These are phyloP conservation scores for Bothia castanella DNA, from an alignment of 1,284 basidiomycete genomes.

Conservation along the genomic window DNA sequence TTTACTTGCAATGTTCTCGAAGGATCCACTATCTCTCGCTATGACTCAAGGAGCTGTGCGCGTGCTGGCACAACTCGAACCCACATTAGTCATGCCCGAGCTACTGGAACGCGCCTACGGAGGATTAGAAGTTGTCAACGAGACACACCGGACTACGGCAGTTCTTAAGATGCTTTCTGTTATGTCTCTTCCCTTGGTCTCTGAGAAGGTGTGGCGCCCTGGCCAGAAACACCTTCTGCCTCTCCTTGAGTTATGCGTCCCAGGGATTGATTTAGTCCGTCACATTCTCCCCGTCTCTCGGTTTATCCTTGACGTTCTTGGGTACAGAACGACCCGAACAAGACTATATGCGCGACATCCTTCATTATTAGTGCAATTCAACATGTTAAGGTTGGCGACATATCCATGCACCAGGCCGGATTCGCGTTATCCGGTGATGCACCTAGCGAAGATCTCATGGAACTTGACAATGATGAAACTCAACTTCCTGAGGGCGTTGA, in stretches of 20 bases:
- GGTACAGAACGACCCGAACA: slow-evolving; percentile 82
- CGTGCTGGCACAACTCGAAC: slow-evolving; percentile 78
- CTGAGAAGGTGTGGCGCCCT: slow-evolving; percentile 74
- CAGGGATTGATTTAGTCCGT: slow-evolving; percentile 82
- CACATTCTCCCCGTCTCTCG: neutral
- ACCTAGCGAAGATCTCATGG: slow-evolving; percentile 54
- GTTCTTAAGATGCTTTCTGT: slow-evolving; percentile 86
- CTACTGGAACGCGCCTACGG: slow-evolving; percentile 89
- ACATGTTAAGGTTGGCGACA: slow-evolving; percentile 79
- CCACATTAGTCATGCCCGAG: slow-evolving; percentile 86
- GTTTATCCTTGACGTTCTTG: slow-evolving; percentile 5
- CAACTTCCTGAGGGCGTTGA: slow-evolving; percentile 56
- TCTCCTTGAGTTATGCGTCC: slow-evolving; percentile 85
- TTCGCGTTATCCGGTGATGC: slow-evolving; percentile 50
- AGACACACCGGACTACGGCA: slow-evolving; percentile 90
- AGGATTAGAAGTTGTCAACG: slow-evolving; percentile 90
- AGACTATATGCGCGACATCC: slow-evolving; percentile 81
- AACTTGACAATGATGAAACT: slow-evolving; percentile 43
- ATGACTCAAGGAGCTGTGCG: slow-evolving; percentile 72
- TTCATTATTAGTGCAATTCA: slow-evolving; percentile 78
- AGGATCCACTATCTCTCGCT: slow-evolving; percentile 67
- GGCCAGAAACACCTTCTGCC: slow-evolving; percentile 90
- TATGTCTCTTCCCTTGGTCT: slow-evolving; percentile 75
- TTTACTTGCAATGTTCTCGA: slow-evolving; percentile 93
- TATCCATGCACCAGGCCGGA: slow-evolving; percentile 59